Evolutionary conservation across 768 basidiomycete species (phyloP).

Genomic region (Pleurotus cornucopiae): DNA sequence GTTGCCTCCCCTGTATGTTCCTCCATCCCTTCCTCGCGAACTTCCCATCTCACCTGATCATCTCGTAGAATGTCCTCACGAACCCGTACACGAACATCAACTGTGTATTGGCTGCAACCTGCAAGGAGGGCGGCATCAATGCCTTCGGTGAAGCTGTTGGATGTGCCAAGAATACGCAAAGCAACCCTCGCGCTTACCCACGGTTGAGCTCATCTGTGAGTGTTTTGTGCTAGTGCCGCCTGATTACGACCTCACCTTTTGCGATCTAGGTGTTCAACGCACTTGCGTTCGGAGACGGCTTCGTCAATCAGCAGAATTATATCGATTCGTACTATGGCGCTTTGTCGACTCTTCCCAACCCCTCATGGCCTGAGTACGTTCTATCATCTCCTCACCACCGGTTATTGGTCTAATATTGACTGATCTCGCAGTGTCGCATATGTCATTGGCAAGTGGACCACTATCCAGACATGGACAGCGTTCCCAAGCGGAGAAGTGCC

Average conservation of each 20-base stretch:
- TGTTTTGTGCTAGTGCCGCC: not conserved
- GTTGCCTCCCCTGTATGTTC: not conserved
- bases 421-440: not conserved
- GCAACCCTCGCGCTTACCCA: constrained; percentile 9
- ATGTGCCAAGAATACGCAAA: constrained; percentile 10
- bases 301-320: constrained; percentile 9
- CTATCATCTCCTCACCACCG: no score
- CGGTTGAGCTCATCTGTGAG: constrained; percentile 9
- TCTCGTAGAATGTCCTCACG: constrained; percentile 8
- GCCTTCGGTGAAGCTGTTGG: constrained; percentile 11
- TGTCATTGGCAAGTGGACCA: constrained; percentile 9
- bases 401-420: not conserved
- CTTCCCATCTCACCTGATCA: not conserved
- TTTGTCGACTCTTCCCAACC: constrained; percentile 5
- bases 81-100: constrained; percentile 9
- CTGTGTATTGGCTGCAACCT: constrained; percentile 10
- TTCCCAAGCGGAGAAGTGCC: constrained; percentile 9
- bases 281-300: not conserved
- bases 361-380: constrained; percentile 11
- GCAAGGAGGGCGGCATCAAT: constrained; percentile 6
- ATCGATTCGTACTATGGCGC: constrained; percentile 13
- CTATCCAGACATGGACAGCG: constrained; percentile 5
- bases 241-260: not conserved
- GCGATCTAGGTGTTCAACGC: constrained; percentile 7
- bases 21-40: not conserved